Evolutionary conservation across 176 grass and related monocot genomes (phyloP), one percentile per base, ranked within the genome.

Genomic region (Typha latifolia): DNA sequence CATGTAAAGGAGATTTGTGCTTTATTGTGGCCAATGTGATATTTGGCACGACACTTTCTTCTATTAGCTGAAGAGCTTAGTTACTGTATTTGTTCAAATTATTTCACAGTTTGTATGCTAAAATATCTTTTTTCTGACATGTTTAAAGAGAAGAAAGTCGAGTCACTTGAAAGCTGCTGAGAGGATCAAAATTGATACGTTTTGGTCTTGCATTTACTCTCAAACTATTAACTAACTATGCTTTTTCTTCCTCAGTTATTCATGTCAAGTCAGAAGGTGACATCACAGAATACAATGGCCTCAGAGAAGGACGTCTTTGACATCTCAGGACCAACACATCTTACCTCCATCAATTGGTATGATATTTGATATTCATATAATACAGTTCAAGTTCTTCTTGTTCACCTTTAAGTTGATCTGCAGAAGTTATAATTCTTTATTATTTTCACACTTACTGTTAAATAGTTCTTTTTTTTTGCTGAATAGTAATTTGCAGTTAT

Each of bases 331-430:
- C 94, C 89, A 4, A 74, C 76, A 34, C 81, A 97, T 77, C 76
- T 97, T 50, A 85, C 72, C 20, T 75, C 89, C 64, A 64, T 92
- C 32, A 63, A 87, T 57, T 97, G 94, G 94, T 97, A 92, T 69
- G 77, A 51, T n/a, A 12, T 64, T 78, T 55, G 34, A 62, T 24
- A 12, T 32, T 34, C 0, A 65, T 37, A 53, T 14, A 19, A 10
- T 56, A 9, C 9, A 16, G 8, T 69, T 56, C 13, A n/a, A 49
- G 49, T 29, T 51, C 34, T 16, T 57, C 15, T 20, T 8, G 52
- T 57, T 57, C 19, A 57, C 52, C 10, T 57, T 57, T 57, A 21
- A 14, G 5, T 57, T 57, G 52, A 20, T 18, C 24, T 53, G 47
- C 47, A 70, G 78, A 64, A 69, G 50, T 16, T 73, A 23, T 61